Conservation (phyloP, 1,284 basidiomycete species). For the Porogramme epimiltina region DNA sequence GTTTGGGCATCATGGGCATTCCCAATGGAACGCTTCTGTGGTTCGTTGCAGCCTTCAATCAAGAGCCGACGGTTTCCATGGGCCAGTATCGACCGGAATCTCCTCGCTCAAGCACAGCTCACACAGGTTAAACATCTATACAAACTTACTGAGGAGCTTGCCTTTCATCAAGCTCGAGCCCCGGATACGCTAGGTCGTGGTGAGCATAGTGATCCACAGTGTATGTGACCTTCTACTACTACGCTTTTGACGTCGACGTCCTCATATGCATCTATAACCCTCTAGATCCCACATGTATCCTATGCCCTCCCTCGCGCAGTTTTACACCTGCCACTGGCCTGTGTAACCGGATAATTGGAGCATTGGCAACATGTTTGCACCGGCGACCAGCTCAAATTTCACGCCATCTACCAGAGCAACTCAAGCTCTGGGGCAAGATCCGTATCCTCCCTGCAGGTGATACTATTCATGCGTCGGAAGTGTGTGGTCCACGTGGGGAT, state of each 20-base stretch:
- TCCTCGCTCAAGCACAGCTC: conserved; percentile 17
- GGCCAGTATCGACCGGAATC: conserved; percentile 24
- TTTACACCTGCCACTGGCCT: neutral
- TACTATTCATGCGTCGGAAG: neutral
- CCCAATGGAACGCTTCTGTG: conserved; percentile 24
- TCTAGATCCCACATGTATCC: neutral
- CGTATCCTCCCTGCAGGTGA: neutral
- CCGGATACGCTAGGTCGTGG: too few species aligned
- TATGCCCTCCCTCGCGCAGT: neutral
- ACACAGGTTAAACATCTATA: conserved; percentile 7
- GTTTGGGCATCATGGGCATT: conserved; percentile 28
- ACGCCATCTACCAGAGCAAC: neutral
- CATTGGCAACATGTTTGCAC: neutral
- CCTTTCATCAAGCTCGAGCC: too few species aligned
- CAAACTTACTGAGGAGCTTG: conserved; percentile 13
- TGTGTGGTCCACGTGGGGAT: neutral
- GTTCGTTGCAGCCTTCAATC: conserved; percentile 27
- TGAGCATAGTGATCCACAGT: too few species aligned
- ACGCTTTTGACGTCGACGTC: too few species aligned
- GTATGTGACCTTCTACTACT: too few species aligned
- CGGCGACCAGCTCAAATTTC: neutral
- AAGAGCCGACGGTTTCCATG: conserved; percentile 28
- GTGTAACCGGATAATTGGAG: neutral
- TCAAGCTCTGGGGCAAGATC: neutral
- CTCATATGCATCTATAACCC: too few species aligned